These are phyloP conservation scores for Geosiphon pyriformis DNA, from an alignment of 192 early-diverging fungal genomes.

Conservation along the genomic window DNA sequence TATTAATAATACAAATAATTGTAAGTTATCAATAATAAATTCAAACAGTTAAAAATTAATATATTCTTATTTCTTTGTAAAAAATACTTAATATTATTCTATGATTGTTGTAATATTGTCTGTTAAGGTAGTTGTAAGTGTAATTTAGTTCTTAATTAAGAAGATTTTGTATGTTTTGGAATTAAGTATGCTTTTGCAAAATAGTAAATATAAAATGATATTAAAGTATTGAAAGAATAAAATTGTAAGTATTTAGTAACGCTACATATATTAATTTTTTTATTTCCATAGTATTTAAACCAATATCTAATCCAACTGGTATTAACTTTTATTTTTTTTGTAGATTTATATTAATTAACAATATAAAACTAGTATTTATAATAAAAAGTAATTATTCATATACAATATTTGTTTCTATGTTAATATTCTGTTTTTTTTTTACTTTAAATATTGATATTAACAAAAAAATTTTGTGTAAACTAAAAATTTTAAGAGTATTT, in stretches of 20 bases:
- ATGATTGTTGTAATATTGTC: neutral
- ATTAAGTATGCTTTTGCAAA: neutral
- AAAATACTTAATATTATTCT: neutral
- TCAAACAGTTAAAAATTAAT: neutral
- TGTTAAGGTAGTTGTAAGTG: neutral
- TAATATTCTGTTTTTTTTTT: no score
- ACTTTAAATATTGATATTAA: no score
- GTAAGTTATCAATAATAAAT: neutral
- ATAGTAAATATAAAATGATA: neutral
- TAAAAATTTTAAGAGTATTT: no score
- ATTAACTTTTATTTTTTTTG: neutral
- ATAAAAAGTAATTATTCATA: no score
- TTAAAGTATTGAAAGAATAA: neutral
- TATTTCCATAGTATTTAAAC: neutral
- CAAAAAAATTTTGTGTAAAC: no score
- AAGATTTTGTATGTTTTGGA: neutral
- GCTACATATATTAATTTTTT: neutral
- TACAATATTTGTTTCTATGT: no score
- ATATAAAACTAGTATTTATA: no score
- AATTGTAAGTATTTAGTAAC: neutral
- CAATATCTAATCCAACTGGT: neutral
- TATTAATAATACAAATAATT: neutral
- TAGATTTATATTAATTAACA: neutral
- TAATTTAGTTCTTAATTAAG: neutral
- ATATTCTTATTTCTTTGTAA: neutral